Base-by-base conservation (phyloP, 108 stramenopile genomes). In the Cyclotella baltica region DNA sequence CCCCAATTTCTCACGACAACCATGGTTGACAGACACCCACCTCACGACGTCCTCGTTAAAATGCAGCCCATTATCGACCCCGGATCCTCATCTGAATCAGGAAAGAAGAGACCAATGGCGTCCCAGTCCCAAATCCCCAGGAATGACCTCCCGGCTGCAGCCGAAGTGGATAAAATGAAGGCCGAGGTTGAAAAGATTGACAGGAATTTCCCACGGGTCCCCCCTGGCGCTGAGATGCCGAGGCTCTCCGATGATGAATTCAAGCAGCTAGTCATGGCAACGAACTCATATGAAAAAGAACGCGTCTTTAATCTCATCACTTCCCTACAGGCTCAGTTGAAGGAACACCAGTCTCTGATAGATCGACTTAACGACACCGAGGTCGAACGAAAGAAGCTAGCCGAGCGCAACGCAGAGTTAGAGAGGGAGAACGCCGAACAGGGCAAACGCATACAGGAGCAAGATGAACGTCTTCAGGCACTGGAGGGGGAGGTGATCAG, bases 271-370 rank as follows among this genome's bases (percentile, higher is more conserved):
- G 43, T 67, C 10, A 9, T 35, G 4, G 43, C 66, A 30, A 67
- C 47, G 25, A 40, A 67, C 9, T 10, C 8, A 3, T 30, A 67
- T 28, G 46, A 67, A n/a, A 47, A 67, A 27, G 66, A 67, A 30
- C 43, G 66, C 3, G 47, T 29, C 66, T 27, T 50, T 4, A 50
- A 50, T 30, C 9, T 47, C 23, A 50, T 67, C 33, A 48, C 66
- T 13, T 25, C 46, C n/a, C 27, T 67, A 19, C 66, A 67, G 27
- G 43, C 38, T 22, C 66, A 67, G 29, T 30, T 67, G 28, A 28
- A 11, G 47, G 66, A 67, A 34, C 47, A 67, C 35, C 66, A 67
- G 50, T 48, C 47, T 3, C 4, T 50, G 38, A 23, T 67, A 2
- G 47, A 67, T 29, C 29, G 29, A 15, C 25, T 67, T n/a, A 47